Base-by-base conservation (phyloP, 164 flowering plant species). In the Tetracentron sinense region DNA sequence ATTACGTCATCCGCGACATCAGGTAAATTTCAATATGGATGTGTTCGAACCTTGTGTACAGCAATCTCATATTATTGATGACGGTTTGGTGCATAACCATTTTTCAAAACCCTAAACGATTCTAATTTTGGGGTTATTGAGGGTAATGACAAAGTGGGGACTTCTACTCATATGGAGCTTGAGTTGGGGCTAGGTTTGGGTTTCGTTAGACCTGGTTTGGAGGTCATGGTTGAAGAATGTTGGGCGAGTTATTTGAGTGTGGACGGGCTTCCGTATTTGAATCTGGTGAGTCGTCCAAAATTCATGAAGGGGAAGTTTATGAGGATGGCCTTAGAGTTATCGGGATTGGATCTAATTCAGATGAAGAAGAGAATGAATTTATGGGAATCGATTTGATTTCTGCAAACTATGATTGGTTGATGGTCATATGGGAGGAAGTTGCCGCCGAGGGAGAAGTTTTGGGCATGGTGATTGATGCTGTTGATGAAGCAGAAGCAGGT, bases 381-480 rank as follows among this genome's bases (percentile, higher is more conserved):
- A 50, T 64, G 17, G 80, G 69, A 26, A 62, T 67, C 21, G 76
- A 69, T 60, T 63, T 77, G 59, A 54, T 75, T 56, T 63, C 64
- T 7, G 83, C 55, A 19, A 72, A 68, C 14, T 84, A 74, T 28
- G 70, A 73, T 66, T 80, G 56, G 12, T 44, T 63, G 89, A 86
- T 29, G 88, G 83, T 70, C 78, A 61, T 11, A 68, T 90, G 97
- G 95, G 97, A 88, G 71, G 92, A 86, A 68, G 84, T 90, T 6
- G 68, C 70, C 7, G 88, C 83, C 26, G 90, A 82, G 72, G 70
- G 86, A 52, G 88, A 85, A 25, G 75, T 77, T 46, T 33, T 81
- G 54, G 80, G 71, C 35, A 65, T 83, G 77, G 66, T 70, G 42
- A 58, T 74, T 16, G 85, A 74, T 61, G 74, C 27, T 16, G 83